Evolutionary conservation across 192 early-diverging fungal genomes (phyloP).

Genomic region (Diversispora epigaea): DNA sequence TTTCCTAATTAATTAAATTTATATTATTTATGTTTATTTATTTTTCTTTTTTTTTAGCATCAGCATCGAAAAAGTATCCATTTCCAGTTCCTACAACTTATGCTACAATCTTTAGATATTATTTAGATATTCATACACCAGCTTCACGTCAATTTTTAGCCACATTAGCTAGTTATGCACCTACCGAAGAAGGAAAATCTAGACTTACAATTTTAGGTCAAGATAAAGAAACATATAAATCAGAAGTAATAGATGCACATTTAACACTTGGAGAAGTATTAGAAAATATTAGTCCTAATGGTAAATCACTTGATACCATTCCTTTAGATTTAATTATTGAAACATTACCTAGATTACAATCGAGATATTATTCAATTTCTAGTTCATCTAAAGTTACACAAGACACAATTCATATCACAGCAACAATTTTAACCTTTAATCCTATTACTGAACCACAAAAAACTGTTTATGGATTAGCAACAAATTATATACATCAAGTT

Average conservation of each 20-base stretch:
- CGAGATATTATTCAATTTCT: constrained; percentile 97
- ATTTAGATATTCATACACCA: constrained; percentile 81
- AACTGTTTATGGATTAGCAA: constrained; percentile 79
- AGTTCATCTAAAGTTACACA: constrained; percentile 80
- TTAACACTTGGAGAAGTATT: constrained; percentile 78
- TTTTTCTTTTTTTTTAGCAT: constrained; percentile 21
- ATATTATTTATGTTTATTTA: background rate
- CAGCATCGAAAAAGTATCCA: constrained; percentile 74
- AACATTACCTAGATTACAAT: constrained; percentile 75
- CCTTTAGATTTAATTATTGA: constrained; percentile 85
- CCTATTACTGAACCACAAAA: constrained; percentile 46
- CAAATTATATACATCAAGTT: constrained; percentile 81
- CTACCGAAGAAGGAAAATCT: constrained; percentile 52
- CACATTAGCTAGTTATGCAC: constrained; percentile 60
- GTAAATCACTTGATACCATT: constrained; percentile 50
- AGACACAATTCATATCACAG: constrained; percentile 78
- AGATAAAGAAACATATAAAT: constrained; percentile 69
- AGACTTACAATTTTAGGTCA: constrained; percentile 55
- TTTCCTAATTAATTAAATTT: background rate
- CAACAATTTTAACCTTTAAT: constrained; percentile 84
- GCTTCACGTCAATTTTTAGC: constrained; percentile 71
- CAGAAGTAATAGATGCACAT: constrained; percentile 58
- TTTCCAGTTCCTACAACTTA: constrained; percentile 89
- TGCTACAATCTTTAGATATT: constrained; percentile 84
- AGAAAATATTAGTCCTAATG: constrained; percentile 58